A percentile compares a stretch with the other conserved stretches of the same genome.
Conservation (phyloP, 2,329 filamentous ascomycete genomes). For the Torrubiellomyces zombiae region DNA sequence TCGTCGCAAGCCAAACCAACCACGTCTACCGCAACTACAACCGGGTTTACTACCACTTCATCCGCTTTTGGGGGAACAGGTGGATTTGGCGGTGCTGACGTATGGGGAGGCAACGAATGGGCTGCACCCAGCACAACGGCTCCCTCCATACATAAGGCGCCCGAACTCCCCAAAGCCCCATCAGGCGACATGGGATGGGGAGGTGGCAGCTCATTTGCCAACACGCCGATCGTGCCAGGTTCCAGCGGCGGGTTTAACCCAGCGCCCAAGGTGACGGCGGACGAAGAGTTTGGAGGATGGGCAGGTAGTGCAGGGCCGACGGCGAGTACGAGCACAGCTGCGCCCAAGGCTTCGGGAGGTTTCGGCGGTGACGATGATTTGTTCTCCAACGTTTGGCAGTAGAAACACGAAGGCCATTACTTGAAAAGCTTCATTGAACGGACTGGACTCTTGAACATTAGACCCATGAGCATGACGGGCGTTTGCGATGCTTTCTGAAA, state of each 20-base stretch:
- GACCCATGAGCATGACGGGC: not conserved
- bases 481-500: constrained; percentile 1
- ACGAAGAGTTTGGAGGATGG: constrained; percentile 96
- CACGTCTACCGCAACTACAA: constrained; percentile 19
- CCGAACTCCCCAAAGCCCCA: constrained; percentile 26
- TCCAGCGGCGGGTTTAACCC: constrained; percentile 47
- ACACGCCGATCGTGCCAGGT: constrained; percentile 42
- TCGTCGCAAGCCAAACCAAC: constrained; percentile 28
- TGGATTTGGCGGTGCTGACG: constrained; percentile 40
- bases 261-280: constrained; percentile 57
- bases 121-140: constrained; percentile 19
- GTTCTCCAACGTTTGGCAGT: constrained; percentile 94
- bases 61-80: constrained; percentile 21
- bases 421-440: no score
- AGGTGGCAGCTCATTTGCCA: constrained; percentile 31
- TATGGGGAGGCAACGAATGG: constrained; percentile 86
- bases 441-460: no score
- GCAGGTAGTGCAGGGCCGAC: constrained; percentile 47
- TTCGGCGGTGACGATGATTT: constrained; percentile 65
- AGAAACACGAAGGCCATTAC: no score
- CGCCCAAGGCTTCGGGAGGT: constrained; percentile 38
- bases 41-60: no score
- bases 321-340: constrained; percentile 19
- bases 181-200: constrained; percentile 49
- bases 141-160: no score